A percentile compares a stretch with the other conserved stretches of the same genome.
Evolutionary conservation across 345 rosid species (phyloP).

Genomic region (Gossypium herbaceum): DNA sequence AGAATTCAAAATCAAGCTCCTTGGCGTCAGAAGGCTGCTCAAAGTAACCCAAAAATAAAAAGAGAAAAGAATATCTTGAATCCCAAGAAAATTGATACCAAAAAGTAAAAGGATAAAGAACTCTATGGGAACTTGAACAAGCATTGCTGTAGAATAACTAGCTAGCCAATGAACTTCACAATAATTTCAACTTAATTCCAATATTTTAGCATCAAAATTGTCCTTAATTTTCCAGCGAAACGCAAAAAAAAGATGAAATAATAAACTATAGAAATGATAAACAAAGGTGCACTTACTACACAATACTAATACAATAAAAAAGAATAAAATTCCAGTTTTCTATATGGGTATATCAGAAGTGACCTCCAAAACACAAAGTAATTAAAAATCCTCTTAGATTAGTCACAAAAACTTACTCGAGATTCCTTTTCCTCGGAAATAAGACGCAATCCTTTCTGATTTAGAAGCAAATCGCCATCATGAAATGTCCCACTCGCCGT

Average conservation of each 20-base stretch:
- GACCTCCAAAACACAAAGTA: neutral
- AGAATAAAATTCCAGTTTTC: neutral
- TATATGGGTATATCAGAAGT: neutral
- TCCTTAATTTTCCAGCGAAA: too few species aligned
- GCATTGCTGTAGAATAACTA: neutral
- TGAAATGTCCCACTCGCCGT: conserved; percentile 97
- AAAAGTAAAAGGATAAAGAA: neutral
- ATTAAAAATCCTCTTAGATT: neutral
- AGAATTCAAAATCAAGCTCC: conserved; percentile 78
- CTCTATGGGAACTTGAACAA: neutral
- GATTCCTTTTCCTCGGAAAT: conserved; percentile 66
- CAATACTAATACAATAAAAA: neutral
- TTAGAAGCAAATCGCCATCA: conserved; percentile 84
- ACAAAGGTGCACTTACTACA: neutral
- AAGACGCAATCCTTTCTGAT: conserved; percentile 79
- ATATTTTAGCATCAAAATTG: too few species aligned
- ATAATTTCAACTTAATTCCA: too few species aligned
- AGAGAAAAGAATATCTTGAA: conserved; percentile 9
- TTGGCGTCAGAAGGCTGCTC: conserved; percentile 63
- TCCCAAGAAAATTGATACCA: conserved; percentile 1
- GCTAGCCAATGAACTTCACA: neutral
- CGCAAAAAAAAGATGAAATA: too few species aligned
- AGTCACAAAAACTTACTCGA: conserved; percentile 38
- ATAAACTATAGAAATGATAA: neutral
- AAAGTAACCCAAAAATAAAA: conserved; percentile 8